Evolutionary conservation across 1,139 yeast genomes (phyloP), one percentile per base, ranked within the genome.

Genomic region (Taphrina flavorubra): DNA sequence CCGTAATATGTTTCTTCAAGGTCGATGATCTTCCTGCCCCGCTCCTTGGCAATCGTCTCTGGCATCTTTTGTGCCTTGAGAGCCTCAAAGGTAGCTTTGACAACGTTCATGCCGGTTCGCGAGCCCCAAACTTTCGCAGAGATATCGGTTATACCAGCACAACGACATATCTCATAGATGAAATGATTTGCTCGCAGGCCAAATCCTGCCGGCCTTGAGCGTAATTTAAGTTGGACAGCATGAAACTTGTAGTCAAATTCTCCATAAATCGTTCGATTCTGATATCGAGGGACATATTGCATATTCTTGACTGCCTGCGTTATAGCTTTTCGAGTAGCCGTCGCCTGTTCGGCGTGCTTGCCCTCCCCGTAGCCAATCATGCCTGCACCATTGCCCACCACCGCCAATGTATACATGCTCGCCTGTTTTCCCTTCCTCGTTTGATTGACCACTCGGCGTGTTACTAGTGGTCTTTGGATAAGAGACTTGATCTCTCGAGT

Each of bases 291-390:
- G 68, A 95, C 85, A 72, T 88, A 86, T 46, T 85, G 84, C 77
- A 95, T 82, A 78, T 91, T 91, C 79, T 91, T 90, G 68, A 92
- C 89, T 2, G 98, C 98, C 76, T 89, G 88, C 96, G 97, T 90
- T 78, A 88, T 92, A 8, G 98, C 97, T 76, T 91, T 90, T 58
- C 86, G 82, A 47, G 89, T 84, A 1, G 99, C 97, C 68, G 85
- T 84, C 80, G 89, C 86, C 71, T 90, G 92, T 71, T 86, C 88
- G 74, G 92, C 83, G 70, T 94, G 92, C 76, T 90, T 90, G 70
- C 99, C 99, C 78, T 92, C 97, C 68, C 99, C 99, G 65, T 92
- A 82, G 58, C 99, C 99, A 71, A 92, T 82, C 87, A 92, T 90
- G 72, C 99, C 99, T 73, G 89, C 88, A 70, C 87, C 85, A 79